A percentile compares a stretch with the other conserved stretches of the same genome.
phyloP scores from a whole-genome alignment of 257 asterid species.

The Solanum lycopersicoides region DNA sequence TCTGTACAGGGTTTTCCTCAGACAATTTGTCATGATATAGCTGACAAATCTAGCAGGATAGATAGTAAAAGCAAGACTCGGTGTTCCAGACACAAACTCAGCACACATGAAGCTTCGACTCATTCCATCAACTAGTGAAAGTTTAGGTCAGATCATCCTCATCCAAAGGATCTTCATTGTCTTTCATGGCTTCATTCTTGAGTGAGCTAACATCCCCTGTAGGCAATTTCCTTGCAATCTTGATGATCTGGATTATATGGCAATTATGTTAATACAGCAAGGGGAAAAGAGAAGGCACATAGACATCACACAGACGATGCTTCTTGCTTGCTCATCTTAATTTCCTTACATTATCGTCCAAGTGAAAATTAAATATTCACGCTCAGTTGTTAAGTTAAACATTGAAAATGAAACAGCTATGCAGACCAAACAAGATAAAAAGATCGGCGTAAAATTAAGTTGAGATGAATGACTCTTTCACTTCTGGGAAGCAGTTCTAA shows the following conservation, averaged over 20 bases:
- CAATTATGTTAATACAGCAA: neutral
- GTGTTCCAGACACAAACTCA: neutral
- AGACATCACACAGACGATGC: neutral
- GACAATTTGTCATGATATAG: neutral
- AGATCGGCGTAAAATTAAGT: neutral
- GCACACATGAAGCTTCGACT: neutral
- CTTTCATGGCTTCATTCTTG: constrained; percentile 37
- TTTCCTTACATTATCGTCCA: neutral
- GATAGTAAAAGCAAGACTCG: neutral
- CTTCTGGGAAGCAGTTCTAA: neutral
- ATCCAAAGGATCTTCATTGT: constrained; percentile 50
- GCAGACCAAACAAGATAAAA: neutral
- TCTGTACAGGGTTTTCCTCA: neutral
- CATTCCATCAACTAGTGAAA: neutral
- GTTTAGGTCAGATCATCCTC: constrained; percentile 87
- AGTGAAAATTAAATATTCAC: neutral
- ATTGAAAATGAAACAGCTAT: neutral
- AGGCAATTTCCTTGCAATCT: constrained; percentile 88
- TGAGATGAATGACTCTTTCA: neutral
- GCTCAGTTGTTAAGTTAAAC: neutral
- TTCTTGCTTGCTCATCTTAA: neutral
- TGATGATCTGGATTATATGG: constrained; percentile 48
- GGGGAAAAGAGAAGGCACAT: neutral
- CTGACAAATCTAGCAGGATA: neutral
- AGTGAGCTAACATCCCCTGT: constrained; percentile 66